Percentiles rank a stretch among this genome's conserved stretches.
phyloP scores from a whole-genome alignment of 805 yeast species.

The Danielozyma ontarioensis region DNA sequence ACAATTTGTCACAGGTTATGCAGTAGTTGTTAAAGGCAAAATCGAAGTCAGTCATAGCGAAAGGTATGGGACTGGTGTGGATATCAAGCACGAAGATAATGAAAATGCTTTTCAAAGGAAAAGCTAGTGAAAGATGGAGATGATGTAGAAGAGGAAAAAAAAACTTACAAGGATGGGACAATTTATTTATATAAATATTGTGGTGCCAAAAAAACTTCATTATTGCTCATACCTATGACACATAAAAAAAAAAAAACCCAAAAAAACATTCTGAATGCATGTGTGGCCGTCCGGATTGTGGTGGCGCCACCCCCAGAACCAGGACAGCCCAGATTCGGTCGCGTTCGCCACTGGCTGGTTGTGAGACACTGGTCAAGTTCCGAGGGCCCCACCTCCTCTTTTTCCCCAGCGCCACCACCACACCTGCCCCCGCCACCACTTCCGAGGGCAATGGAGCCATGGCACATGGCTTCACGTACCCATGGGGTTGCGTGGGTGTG shows the following conservation, averaged over 20 bases:
- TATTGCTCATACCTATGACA: neutral
- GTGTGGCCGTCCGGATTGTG: neutral
- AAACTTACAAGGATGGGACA: neutral
- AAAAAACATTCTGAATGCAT: constrained; percentile 1
- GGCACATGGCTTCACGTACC: too few relatives aligned
- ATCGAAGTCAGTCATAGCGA: neutral
- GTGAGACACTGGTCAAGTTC: too few relatives aligned
- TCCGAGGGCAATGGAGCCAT: neutral
- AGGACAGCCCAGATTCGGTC: neutral
- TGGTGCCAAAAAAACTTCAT: too few relatives aligned
- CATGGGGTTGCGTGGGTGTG: too few relatives aligned
- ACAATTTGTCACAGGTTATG: constrained; percentile 29
- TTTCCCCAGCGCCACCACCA: too few relatives aligned
- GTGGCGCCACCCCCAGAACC: neutral
- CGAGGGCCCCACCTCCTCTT: too few relatives aligned
- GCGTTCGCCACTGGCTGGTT: neutral
- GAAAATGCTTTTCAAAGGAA: too few relatives aligned
- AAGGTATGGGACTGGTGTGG: neutral
- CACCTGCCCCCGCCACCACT: too few relatives aligned
- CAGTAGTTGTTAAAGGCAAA: constrained; percentile 40
- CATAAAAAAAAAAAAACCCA: neutral
- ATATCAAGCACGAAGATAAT: neutral
- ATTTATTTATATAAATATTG: too few relatives aligned
- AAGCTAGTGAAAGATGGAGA: too few relatives aligned
- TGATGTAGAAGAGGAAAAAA: too few relatives aligned